Evolutionary conservation across 768 basidiomycete genomes (phyloP).

Genomic region (Arthromyces matolae): DNA sequence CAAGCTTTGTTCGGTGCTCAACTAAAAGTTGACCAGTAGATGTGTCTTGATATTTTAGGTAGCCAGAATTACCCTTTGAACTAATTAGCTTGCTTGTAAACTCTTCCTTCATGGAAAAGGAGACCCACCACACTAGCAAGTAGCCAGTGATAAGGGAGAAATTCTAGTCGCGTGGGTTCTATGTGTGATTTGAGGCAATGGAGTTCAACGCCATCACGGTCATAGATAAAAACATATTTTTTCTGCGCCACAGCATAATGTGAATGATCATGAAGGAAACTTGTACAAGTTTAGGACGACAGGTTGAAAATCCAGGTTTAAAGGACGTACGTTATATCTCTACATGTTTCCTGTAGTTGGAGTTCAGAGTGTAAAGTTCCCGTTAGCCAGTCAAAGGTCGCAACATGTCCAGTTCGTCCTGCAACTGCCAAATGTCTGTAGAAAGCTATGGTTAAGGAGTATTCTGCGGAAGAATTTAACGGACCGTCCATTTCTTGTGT

Average conservation of each 20-base stretch:
- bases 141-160: constrained; percentile 94
- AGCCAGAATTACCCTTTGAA: constrained; percentile 79
- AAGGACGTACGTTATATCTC: constrained; percentile 82
- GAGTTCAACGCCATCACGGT: constrained; percentile 88
- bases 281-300: constrained; percentile 28
- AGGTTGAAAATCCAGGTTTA: background rate
- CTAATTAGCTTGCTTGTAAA: too few relatives aligned
- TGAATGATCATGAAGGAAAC: constrained; percentile 89
- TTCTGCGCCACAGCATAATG: constrained; percentile 95
- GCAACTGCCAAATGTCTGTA: constrained; percentile 81
- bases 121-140: constrained; percentile 74
- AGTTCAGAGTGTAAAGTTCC: constrained; percentile 84
- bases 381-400: constrained; percentile 91
- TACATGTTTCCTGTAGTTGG: constrained; percentile 83
- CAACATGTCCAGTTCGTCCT: constrained; percentile 80
- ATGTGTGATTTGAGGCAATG: constrained; percentile 82
- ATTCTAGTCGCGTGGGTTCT: constrained; percentile 88
- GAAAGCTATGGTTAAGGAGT: constrained; percentile 3
- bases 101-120: constrained; percentile 1
- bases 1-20: constrained; percentile 88
- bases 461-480: constrained; percentile 19
- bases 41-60: constrained; percentile 94
- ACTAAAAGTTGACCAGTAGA: constrained; percentile 86
- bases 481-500: constrained; percentile 88
- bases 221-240: constrained; percentile 95